Evolutionary conservation across 176 grass and related monocot genomes (phyloP).

Genomic region (Pontederia paniculata): DNA sequence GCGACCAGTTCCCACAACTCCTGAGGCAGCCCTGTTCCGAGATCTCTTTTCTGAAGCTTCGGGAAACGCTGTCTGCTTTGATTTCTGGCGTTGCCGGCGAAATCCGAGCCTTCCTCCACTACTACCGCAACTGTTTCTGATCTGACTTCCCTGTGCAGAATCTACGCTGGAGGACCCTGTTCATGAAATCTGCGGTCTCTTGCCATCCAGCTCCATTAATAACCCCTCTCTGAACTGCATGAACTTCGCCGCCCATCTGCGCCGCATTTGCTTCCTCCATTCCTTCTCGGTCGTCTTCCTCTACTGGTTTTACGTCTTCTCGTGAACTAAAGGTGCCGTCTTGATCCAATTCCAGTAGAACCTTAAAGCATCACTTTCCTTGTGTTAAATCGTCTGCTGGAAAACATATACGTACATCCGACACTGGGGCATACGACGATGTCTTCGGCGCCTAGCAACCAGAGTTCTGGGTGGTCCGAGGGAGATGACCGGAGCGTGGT

Average conservation of each 20-base stretch:
- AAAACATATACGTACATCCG: too few relatives aligned
- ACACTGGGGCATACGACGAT: too few relatives aligned
- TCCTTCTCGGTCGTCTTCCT: conserved; percentile 98
- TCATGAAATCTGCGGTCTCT: conserved; percentile 41
- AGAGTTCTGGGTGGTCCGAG: too few relatives aligned
- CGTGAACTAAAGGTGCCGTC: conserved; percentile 32
- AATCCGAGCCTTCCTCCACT: not conserved
- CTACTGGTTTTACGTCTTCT: conserved; percentile 98
- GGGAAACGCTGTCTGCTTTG: not conserved
- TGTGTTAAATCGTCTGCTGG: too few relatives aligned
- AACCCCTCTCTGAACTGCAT: conserved; percentile 58
- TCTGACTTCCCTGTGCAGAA: not conserved
- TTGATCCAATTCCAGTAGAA: too few relatives aligned
- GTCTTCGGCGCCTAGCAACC: too few relatives aligned
- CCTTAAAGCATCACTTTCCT: too few relatives aligned
- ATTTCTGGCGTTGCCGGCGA: not conserved
- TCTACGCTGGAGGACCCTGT: conserved; percentile 55
- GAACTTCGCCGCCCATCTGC: conserved; percentile 60
- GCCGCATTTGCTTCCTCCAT: conserved; percentile 74
- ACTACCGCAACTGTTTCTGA: not conserved
- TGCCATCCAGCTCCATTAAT: conserved; percentile 11
- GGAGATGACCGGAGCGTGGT: too few relatives aligned
- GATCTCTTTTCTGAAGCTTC: not conserved
- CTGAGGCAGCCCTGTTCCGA: not conserved
- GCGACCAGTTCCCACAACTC: not conserved